These are phyloP conservation scores for Onygenales sp. DNA, from an alignment of 2,329 filamentous ascomycete genomes.

Conservation along the genomic window DNA sequence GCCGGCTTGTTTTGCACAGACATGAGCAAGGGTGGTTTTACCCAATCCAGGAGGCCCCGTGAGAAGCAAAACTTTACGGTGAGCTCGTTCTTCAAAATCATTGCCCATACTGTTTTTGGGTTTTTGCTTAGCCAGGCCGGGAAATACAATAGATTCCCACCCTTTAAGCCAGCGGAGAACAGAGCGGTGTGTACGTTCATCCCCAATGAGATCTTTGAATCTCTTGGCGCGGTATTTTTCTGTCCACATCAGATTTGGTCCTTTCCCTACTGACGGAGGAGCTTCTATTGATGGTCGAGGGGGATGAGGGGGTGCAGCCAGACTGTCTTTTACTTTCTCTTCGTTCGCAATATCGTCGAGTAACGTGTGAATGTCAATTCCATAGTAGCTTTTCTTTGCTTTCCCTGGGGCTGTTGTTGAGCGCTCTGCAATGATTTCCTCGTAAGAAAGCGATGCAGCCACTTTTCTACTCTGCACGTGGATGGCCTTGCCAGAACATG, in stretches of 20 bases:
- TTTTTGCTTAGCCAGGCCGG: conserved; percentile 53
- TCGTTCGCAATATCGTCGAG: conserved; percentile 62
- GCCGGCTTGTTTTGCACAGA: conserved; percentile 87
- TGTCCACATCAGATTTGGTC: conserved; percentile 61
- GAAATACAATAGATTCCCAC: conserved; percentile 91
- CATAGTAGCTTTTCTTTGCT: conserved; percentile 66
- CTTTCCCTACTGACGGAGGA: conserved; percentile 16
- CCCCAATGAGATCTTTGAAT: conserved; percentile 88
- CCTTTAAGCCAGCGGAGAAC: conserved; percentile 89
- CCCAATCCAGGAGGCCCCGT: conserved; percentile 88
- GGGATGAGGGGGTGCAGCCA: conserved; percentile 10
- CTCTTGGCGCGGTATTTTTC: conserved; percentile 91
- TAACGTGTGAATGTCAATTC: conserved; percentile 79
- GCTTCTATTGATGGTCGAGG: conserved; percentile 27
- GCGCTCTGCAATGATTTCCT: conserved; percentile 44
- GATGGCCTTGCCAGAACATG: conserved; percentile 40
- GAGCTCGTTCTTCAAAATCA: conserved; percentile 60
- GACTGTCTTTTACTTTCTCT: conserved; percentile 29
- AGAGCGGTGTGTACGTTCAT: conserved; percentile 83
- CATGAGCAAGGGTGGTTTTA: conserved; percentile 93
- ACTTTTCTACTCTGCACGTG: conserved; percentile 31
- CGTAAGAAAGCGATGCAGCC: conserved; percentile 35
- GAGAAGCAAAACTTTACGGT: conserved; percentile 80
- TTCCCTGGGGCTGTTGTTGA: conserved; percentile 42
- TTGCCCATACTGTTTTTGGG: conserved; percentile 35